Evolutionary conservation across 345 rosid species (phyloP).

Genomic region (Hirschfeldia incana): DNA sequence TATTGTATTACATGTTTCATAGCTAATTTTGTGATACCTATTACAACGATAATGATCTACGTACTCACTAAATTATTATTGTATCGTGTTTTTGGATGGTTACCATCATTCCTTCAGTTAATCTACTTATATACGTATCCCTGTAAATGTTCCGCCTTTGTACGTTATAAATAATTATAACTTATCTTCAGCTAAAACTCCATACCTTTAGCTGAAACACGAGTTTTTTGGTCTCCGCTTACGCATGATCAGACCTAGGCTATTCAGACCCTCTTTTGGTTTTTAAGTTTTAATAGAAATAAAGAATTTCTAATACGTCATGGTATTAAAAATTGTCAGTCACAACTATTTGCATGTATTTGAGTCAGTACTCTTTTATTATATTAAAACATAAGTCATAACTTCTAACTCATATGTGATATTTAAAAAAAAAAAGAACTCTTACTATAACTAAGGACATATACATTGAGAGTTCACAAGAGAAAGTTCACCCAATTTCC

Average conservation of each 20-base stretch:
- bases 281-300: neutral
- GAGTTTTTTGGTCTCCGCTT: neutral
- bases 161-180: neutral
- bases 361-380: neutral
- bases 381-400: too few species aligned
- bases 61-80: neutral
- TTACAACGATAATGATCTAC: neutral
- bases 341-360: constrained; percentile 2
- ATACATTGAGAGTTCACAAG: too few species aligned
- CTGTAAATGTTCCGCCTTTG: neutral
- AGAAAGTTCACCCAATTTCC: too few species aligned
- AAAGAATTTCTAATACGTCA: neutral
- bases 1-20: constrained; percentile 16
- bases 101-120: neutral
- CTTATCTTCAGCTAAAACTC: neutral
- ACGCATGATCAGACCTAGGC: neutral
- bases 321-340: neutral
- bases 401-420: too few species aligned
- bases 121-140: neutral
- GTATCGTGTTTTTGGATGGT: constrained; percentile 2
- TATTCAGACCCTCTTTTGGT: neutral
- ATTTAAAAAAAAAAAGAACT: too few species aligned
- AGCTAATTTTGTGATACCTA: constrained; percentile 4
- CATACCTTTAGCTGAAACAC: neutral
- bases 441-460: too few species aligned